Conservation (phyloP, 768 basidiomycete species). For the Rhodosporidiobolus odoratus region DNA sequence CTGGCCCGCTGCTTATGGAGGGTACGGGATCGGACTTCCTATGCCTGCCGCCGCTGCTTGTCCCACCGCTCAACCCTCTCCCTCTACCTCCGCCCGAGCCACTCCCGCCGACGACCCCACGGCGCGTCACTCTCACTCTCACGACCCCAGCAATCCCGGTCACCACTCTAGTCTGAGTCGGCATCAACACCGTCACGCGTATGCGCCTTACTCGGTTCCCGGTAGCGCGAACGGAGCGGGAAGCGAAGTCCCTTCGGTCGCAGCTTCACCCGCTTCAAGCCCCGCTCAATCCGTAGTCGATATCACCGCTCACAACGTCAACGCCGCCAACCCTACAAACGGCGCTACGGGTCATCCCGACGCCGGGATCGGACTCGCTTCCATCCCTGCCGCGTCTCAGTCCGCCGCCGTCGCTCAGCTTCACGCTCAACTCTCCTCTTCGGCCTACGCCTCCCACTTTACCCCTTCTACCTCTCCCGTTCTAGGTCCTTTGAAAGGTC, state of each 20-base stretch:
- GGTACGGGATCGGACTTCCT: slow-evolving; percentile 9
- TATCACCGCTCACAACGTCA: too few relatives aligned
- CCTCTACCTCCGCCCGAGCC: background rate
- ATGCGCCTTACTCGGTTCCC: slow-evolving; percentile 31
- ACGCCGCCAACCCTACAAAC: background rate
- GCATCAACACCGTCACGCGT: slow-evolving; percentile 35
- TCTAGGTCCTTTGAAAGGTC: slow-evolving; percentile 34
- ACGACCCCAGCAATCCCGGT: slow-evolving; percentile 34
- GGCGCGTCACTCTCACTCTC: slow-evolving; percentile 34
- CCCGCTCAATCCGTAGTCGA: too few relatives aligned
- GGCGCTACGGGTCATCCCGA: background rate
- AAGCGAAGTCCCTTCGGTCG: background rate
- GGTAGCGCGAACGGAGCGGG: too few relatives aligned
- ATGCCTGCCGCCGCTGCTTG: background rate
- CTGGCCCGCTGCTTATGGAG: slow-evolving; percentile 4
- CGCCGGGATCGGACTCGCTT: slow-evolving; percentile 33
- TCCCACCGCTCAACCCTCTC: background rate
- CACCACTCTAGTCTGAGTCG: slow-evolving; percentile 30
- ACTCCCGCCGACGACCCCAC: slow-evolving; percentile 12
- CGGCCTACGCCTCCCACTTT: slow-evolving; percentile 3
- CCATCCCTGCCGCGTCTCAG: slow-evolving; percentile 30
- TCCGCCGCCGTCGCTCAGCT: slow-evolving; percentile 32
- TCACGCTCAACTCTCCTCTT: slow-evolving; percentile 24
- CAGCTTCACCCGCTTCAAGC: background rate
- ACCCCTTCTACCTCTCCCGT: slow-evolving; percentile 33